phyloP scores from a whole-genome alignment of 2,329 filamentous ascomycete species.

The Calonectria hongkongensis region DNA sequence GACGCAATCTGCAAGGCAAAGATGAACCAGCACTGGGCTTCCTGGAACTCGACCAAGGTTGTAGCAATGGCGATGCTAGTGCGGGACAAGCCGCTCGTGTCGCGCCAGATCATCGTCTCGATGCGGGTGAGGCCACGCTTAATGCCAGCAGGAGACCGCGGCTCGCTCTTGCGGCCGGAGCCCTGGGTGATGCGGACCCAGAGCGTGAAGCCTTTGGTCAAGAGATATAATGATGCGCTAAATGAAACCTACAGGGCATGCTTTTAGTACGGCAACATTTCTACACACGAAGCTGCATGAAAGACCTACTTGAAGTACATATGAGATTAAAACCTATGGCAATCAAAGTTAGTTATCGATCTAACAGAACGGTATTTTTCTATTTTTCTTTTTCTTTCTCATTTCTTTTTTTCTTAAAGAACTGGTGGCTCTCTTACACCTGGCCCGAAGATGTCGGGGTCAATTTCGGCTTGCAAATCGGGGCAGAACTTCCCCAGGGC shows the following conservation, averaged over 20 bases:
- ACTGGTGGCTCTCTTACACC: conserved; percentile 54
- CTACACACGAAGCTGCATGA: too few species aligned
- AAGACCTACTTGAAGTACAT: conserved; percentile 57
- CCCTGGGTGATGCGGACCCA: conserved; percentile 59
- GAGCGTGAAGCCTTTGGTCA: conserved; percentile 60
- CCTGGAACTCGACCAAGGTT: conserved; percentile 64
- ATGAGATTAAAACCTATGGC: conserved; percentile 61
- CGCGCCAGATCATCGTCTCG: conserved; percentile 61
- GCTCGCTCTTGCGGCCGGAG: conserved; percentile 45
- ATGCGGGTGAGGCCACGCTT: conserved; percentile 60
- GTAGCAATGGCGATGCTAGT: conserved; percentile 63
- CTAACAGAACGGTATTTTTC: too few species aligned
- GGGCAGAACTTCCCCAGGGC: conserved; percentile 62
- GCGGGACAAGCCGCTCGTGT: conserved; percentile 60
- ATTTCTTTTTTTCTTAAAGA: background rate
- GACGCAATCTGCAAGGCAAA: conserved; percentile 64
- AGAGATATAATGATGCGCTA: conserved; percentile 58
- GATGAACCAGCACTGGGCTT: conserved; percentile 63
- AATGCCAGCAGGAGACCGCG: conserved; percentile 47
- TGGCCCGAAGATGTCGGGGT: conserved; percentile 63
- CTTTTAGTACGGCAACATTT: background rate
- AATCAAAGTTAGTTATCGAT: conserved; percentile 32
- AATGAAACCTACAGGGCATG: conserved; percentile 54
- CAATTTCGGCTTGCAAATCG: conserved; percentile 60
- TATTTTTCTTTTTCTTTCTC: background rate